Evolutionary conservation across 164 flowering plant species (phyloP), one percentile per base, ranked within the genome.

Genomic region (Berberis vulgaris): DNA sequence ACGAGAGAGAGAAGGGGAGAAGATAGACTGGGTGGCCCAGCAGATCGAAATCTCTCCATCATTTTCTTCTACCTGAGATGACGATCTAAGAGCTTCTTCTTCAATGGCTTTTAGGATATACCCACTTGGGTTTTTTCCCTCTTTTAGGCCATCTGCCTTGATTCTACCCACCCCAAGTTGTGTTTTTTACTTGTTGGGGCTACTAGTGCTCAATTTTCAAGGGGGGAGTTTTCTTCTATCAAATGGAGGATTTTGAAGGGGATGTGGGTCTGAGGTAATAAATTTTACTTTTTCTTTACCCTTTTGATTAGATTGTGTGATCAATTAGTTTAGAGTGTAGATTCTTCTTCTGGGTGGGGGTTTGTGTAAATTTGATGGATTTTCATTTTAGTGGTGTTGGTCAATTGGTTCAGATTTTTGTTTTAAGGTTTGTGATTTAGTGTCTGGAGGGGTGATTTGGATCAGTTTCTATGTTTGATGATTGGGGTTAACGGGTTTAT

Each of bases 191-290:
- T 47, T 26, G 26, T 26, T 26, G 26, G 26, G 26, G 26, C 26
- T 26, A 26, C 26, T 26, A 26, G 10, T 53, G 64, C 60, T 57
- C 10, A 57, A 47, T 9, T 4, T 47, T 47, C 50, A 47, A 47
- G 10, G 50, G 2, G 7, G 50, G 7, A 11, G 5, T 6, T 47
- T 47, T 46, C 6, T 46, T 46, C 8, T 46, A 46, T 46, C 5
- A 46, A 42, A 47, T 65, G 75, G 52, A n/a, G 72, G 77, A 62
- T 70, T 79, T 67, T 69, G 67, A 67, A 58, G 64, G 80, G 67
- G 86, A 81, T 83, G 87, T 82, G 81, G 84, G 83, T 73, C 73
- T 87, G 77, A 89, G 93, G 96, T 87, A 82, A 75, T 26, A 26
- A 26, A 26, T 63, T 65, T 69, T 57, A 10, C 43, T 59, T 69